Conservation (phyloP, 169 alveolate species). For the Babesia caballi region DNA sequence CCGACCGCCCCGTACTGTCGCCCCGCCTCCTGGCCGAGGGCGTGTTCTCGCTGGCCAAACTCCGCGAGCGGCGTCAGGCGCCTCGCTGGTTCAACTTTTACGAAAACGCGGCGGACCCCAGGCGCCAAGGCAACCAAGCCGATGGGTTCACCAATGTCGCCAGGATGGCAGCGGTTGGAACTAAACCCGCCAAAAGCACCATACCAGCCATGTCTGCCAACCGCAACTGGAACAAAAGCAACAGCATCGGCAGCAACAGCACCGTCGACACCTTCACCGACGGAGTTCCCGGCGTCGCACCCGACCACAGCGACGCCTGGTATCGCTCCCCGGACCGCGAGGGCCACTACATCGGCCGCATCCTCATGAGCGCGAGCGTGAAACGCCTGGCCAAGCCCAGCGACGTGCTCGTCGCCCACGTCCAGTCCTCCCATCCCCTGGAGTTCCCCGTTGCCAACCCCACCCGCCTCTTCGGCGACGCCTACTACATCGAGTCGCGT, state of each 20-base stretch:
- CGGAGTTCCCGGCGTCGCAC: neutral
- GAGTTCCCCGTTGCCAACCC: conserved; percentile 83
- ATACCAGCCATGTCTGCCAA: too few relatives aligned
- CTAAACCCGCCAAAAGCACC: neutral
- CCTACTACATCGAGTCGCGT: conserved; percentile 79
- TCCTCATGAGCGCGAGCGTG: conserved; percentile 83
- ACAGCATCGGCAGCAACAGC: neutral
- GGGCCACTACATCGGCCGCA: conserved; percentile 81
- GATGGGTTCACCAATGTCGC: conserved; percentile 25
- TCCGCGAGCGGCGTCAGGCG: conserved; percentile 68
- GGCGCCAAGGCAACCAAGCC: conserved; percentile 36
- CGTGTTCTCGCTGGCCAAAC: conserved; percentile 73
- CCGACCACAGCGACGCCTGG: neutral
- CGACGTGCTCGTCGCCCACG: conserved; percentile 83
- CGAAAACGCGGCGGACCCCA: conserved; percentile 73
- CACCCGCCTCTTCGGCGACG: conserved; percentile 80
- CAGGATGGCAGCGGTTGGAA: neutral
- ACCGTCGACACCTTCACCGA: neutral
- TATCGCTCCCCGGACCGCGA: neutral
- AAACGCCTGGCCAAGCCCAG: conserved; percentile 79
- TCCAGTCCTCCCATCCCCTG: conserved; percentile 79
- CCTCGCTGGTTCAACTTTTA: conserved; percentile 88
- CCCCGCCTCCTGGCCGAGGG: conserved; percentile 73
- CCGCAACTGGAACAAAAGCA: neutral
- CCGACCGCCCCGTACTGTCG: conserved; percentile 30